Base-by-base conservation (phyloP, 2,329 filamentous ascomycete species). In the Paramyrothecium roridum region DNA sequence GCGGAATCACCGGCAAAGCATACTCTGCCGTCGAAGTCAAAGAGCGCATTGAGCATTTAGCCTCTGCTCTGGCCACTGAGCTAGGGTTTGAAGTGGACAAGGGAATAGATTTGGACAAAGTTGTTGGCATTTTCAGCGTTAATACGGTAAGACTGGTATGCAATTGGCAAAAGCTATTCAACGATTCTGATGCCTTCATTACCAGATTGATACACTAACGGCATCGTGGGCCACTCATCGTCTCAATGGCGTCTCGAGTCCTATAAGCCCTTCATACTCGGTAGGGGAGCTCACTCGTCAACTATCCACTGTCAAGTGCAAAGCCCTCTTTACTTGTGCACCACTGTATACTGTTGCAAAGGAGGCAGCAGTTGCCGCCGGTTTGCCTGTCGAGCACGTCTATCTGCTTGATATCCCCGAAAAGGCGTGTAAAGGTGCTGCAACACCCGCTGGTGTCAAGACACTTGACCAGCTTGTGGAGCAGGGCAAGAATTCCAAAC, bases 51-150 rank as follows among this genome's bases (percentile, higher is more conserved):
- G 85, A 90, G 51, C 77, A 78, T 52, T 77, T 65, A n/a, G 59
- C 62, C 87, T 22, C 78, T 85, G 45, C 79, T 81, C 52, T 84
- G 79, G 20, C 72, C 20, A 83, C 86, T 61, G 85, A 90, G 61
- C 75, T 93, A 55, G 86, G 83, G 53, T 91, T 89, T 83, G 67
- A 78, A n/a, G 82, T 87, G 2, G 88, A 90, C 61, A 68, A 83
- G 52, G 89, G 87, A 7, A 82, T 83, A 0, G 87, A 91, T 65
- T 92, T 87, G 84, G 88, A 93, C 62, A 93, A 92, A 71, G 86
- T 91, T 20, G 73, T 89, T 47, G 86, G 79, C 3, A 76, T 91
- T 40, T 93, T 89, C 71, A 86, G 85, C 21, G 69, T 90, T 57
- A 95, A 93, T 65, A 88, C 88, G 37, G 70, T 76, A 59, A 57